Evolutionary conservation across 805 yeast species (phyloP), one percentile per base, ranked within the genome.

Genomic region (Saccharomyces kudriavzevii): DNA sequence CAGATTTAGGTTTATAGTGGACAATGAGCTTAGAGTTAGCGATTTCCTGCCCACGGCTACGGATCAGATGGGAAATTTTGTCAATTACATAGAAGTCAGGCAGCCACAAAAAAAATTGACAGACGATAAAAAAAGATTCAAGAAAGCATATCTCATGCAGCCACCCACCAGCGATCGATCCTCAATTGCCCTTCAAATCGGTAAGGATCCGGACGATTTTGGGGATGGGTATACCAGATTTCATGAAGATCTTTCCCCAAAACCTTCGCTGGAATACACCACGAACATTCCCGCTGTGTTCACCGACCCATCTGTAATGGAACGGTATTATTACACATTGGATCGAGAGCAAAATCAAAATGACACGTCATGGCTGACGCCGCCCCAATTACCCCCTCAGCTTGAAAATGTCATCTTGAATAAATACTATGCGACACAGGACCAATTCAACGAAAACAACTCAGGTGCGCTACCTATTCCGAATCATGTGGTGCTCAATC

Each of bases 361-460:
- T 71, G 81, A 72, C 74, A 84, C 75, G 77, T 68, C 77, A 2
- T 76, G 79, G 79, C 56, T 91, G 51, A 89, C 95, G 28, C 98
- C 99, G 20, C 99, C 99, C 25, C 96, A 87, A 66, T 76, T 94
- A 49, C 99, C 99, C 6, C 99, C 99, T 10, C 99, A 92, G 69
- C 76, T 94, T 56, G 99, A 94, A 67, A 86, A 87, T 63, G 98
- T 94, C 53, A 90, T 94, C 53, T 77, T 92, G 65, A 92, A 92
- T 72, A 83, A 84, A 60, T 85, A 78, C 74, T 68, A 74, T 2
- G 64, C 55, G 45, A 54, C 62, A 17, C 64, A 61, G 40, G 61
- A 60, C 8, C 66, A 65, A 20, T 65, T 57, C 52, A 63, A 62
- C 50, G 90, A 87, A 63, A 92, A 90, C 68, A 87, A 86, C 61